phyloP scores from a whole-genome alignment of 495 filamentous ascomycete species.

The Cercophora sp. region DNA sequence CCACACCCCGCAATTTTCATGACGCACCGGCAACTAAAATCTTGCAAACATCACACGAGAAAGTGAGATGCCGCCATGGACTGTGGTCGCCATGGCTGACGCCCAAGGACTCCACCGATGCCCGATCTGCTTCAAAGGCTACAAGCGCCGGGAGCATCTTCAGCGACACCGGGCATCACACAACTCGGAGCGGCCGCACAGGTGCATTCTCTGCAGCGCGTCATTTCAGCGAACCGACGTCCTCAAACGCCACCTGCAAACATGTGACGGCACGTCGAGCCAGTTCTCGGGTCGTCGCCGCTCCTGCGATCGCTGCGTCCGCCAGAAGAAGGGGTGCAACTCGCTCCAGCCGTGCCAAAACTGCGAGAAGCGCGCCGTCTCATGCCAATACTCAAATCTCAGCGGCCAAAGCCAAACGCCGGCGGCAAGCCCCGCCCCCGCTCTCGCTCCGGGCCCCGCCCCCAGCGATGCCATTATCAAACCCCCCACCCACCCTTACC shows the following conservation, averaged over 20 bases:
- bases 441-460: no score
- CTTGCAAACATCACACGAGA: neutral
- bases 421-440: no score
- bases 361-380: constrained; percentile 21
- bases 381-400: constrained; percentile 20
- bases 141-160: constrained; percentile 31
- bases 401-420: no score
- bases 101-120: constrained; percentile 25
- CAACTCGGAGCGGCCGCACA: constrained; percentile 26
- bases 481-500: neutral
- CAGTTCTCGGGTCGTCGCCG: constrained; percentile 20
- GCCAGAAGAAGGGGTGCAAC: constrained; percentile 33
- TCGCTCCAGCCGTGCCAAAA: constrained; percentile 27
- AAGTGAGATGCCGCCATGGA: no score
- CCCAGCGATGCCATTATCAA: no score
- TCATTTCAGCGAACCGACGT: constrained; percentile 31
- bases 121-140: constrained; percentile 29
- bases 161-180: constrained; percentile 29
- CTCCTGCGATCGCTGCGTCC: constrained; percentile 30
- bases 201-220: constrained; percentile 26
- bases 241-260: constrained; percentile 30
- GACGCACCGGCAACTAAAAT: neutral
- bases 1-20: neutral
- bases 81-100: constrained; percentile 26
- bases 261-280: constrained; percentile 22